Evolutionary conservation across 306 rosid species (phyloP), one percentile per base, ranked within the genome.

Genomic region (Cucurbita argyrosperma): DNA sequence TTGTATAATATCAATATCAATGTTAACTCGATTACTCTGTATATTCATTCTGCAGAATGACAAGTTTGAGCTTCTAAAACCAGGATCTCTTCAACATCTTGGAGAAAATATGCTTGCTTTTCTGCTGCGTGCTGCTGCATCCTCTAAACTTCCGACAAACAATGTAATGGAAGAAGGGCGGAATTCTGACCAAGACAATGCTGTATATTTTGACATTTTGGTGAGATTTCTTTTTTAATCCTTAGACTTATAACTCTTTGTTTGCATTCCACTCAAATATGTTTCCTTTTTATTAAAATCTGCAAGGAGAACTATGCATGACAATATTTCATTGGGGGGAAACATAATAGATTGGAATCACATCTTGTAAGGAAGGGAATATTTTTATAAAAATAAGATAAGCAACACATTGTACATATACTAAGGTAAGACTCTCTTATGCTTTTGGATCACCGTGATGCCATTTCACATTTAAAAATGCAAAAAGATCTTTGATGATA

Each of bases 81-180:
- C 80, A 76, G 98, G 98, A 72, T 90, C 98, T 81, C 92, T 94
- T 84, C 98, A 94, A 81, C 98, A 90, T 83, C 96, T 94, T 77
- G 98, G 98, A 76, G 98, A 94, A 79, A 94, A 94, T 79, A 90
- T 94, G 97, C 97, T 94, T 82, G 88, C 96, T 76, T 94, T 89
- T 89, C 85, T 94, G 85, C 89, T 89, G 79, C 90, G 85, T 60
- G 19, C 78, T 74, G 92, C 87, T 74, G 85, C 94, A 19, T 86
- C 94, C 66, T 65, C 96, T 74, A 79, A 90, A 42, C 82, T 90
- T 89, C 92, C 97, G 7, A 75, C 78, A 74, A 80, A 50, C 77
- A 84, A 74, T 40, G 75, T 80, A 83, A 75, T 62, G 50, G 87
- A 78, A 77, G 71, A 82, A 69, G 85, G 78, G 77, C 85, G 83